Evolutionary conservation across 768 basidiomycete genomes (phyloP), one percentile per base, ranked within the genome.

Genomic region (Lactarius deliciosus): DNA sequence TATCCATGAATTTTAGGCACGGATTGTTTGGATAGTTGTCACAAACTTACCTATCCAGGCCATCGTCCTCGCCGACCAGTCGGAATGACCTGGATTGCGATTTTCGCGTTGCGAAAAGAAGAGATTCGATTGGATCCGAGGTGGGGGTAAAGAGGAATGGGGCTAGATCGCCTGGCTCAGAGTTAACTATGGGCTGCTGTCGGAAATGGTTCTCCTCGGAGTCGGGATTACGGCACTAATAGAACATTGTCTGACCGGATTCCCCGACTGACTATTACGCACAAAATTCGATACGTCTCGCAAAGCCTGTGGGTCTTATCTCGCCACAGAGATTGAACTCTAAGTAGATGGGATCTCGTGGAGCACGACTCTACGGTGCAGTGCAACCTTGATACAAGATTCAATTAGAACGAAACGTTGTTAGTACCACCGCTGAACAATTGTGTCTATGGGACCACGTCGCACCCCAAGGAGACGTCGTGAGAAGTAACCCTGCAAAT

Each of bases 1-100:
- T 57, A 57, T 60, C 64, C 56, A 54, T 45, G 47, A 64, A 61
- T 58, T 66, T 70, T 70, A 70, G 70, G 64, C 64, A 65, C 64
- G 61, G 32, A 70, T 62, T 70, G 70, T 70, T 70, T 70, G 64
- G 61, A n/a, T 55, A 9, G 55, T 47, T 60, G 50, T 43, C 54
- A 53, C 41, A 40, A 25, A 64, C 47, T 60, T 69, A 60, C 66
- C 58, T 68, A 69, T 69, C 69, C 34, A 63, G 69, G 5, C 16
- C 60, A 69, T 68, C 60, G 61, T 64, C 69, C 36, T 41, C 63
- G 57, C 25, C 38, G 10, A 20, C 43, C 53, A 30, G 57, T 25
- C 45, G 54, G 60, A 30, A 58, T 53, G 28, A 60, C 16, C 41
- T 50, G 47, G 38, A 60, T 54, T 63, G 54, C 36, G 65, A 62